Conservation (phyloP, 768 basidiomycete species). For the Leccinum boreale region DNA sequence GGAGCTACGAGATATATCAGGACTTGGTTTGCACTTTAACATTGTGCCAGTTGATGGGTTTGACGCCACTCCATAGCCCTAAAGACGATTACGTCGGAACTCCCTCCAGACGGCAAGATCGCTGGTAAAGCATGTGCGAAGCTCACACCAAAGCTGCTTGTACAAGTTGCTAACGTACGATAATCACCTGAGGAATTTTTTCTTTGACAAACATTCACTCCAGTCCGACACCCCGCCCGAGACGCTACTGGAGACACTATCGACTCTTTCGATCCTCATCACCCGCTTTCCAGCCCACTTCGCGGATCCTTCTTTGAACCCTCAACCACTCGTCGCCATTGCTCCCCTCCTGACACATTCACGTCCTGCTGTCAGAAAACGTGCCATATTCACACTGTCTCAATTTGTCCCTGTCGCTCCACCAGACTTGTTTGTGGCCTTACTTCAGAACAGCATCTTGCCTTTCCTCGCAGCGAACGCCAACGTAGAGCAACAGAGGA, state of each 20-base stretch:
- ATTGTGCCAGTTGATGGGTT: neutral
- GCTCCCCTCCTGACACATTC: conserved; percentile 71
- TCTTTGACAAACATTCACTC: conserved; percentile 4
- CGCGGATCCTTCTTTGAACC: conserved; percentile 46
- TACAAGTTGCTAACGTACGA: conserved; percentile 72
- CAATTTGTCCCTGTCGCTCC: conserved; percentile 78
- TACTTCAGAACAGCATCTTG: conserved; percentile 57
- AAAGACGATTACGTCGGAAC: conserved; percentile 91
- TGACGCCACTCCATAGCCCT: conserved; percentile 53
- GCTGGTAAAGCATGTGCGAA: conserved; percentile 78
- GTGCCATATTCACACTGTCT: conserved; percentile 81
- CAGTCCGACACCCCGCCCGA: conserved; percentile 73
- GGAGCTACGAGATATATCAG: conserved; percentile 91
- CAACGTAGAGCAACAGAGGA: conserved; percentile 66
- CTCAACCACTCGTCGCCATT: conserved; percentile 63
- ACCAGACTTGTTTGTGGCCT: conserved; percentile 54
- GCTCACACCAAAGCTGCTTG: conserved; percentile 78
- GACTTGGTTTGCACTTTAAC: conserved; percentile 58
- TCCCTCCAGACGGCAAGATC: conserved; percentile 79
- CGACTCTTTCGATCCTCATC: conserved; percentile 85
- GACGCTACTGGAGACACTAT: conserved; percentile 77
- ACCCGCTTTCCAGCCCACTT: conserved; percentile 76
- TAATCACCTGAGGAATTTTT: neutral
- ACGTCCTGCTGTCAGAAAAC: conserved; percentile 87
- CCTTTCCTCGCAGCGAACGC: conserved; percentile 54